Base-by-base conservation (phyloP, 345 rosid genomes). In the Salix arbutifolia region DNA sequence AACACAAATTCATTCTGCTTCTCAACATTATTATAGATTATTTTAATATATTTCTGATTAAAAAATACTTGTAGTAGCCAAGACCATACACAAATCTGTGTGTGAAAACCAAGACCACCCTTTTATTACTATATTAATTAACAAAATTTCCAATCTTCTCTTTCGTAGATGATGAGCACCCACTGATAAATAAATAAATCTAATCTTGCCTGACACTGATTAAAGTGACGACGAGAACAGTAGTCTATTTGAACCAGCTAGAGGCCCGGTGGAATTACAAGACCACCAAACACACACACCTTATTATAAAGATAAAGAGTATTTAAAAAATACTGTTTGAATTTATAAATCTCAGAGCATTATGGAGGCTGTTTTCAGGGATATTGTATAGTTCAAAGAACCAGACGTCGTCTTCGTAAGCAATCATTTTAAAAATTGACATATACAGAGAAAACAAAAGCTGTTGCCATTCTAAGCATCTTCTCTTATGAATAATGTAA, bases 381-480 rank as follows among this genome's bases (percentile, higher is more conserved):
- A 69, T 77, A 75, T 1, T 85, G 70, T 64, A 69, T 77, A 46
- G 73, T 70, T 74, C 83, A 64, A 73, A 14, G 76, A 84, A 75
- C 77, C 75, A 82, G 80, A 83, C 78, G 53, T 81, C 65, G 66
- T 25, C 37, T 56, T 35, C 37, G 16, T 46, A 23, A 58, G 23
- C 48, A 42, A 25, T 31, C 23, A 67, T 3, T n/a, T 65, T 74
- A 48, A 31, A 53, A 73, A 12, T 5, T 16, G 35, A 35, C 44
- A 52, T 35, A 35, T 38, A 73, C 69, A 4, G 60, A 48, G 74
- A 66, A 69, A 77, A n/a, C 44, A 73, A 14, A 75, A 81, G 66
- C 61, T 65, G 80, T 71, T 72, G 80, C 74, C 60, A 23, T 37
- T 28, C 44, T 65, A 66, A 52, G 83, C 89, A 80, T 82, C 83